Base-by-base conservation (phyloP, 140 eudicot species). In the Ambrosia hybrid region DNA sequence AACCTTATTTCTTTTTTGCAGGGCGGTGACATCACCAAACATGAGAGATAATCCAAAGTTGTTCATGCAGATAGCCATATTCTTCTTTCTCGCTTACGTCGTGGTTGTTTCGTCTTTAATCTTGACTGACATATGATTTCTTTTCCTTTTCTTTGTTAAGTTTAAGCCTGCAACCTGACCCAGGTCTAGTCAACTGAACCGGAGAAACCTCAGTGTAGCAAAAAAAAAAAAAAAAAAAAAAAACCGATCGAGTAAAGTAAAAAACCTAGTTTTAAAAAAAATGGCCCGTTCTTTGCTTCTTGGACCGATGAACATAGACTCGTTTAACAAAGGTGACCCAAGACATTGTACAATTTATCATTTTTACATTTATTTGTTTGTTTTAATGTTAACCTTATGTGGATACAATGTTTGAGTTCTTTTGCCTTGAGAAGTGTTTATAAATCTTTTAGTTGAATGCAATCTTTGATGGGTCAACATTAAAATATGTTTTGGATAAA, bases 11-110 rank as follows among this genome's bases (percentile, higher is more conserved):
- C 69, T 10, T 58, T 58, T 70, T 80, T 71, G 76, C 91, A 93
- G 99, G 89, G 91, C 97, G 49, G 97, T 93, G 41, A 88, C 99
- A 65, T 88, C 99, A 43, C 96, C 99, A 75, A 93, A 93, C 85
- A 83, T 93, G 97, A 83, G 99, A 79, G 99, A 93, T 77, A 93
- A 93, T 67, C 99, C 97, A 11, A 90, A 84, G 90, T 76, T 93
- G 89, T 86, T 90, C 80, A 60, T 90, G 70, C 97, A 90, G 88
- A 85, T 93, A 81, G 97, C 96, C 38, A 68, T 93, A 78, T 90
- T 93, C 85, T 88, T 94, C 88, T 88, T 93, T 77, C 86, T 93
- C 76, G 99, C 99, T 10, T 87, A 93, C 80, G 91, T 90, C 75
- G 99, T 93, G 78, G 83, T 93, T 60, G 81, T 90, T 81, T 93